These are phyloP conservation scores for Oldenlandia corymbosa DNA, from an alignment of 257 asterid genomes.

Conservation along the genomic window DNA sequence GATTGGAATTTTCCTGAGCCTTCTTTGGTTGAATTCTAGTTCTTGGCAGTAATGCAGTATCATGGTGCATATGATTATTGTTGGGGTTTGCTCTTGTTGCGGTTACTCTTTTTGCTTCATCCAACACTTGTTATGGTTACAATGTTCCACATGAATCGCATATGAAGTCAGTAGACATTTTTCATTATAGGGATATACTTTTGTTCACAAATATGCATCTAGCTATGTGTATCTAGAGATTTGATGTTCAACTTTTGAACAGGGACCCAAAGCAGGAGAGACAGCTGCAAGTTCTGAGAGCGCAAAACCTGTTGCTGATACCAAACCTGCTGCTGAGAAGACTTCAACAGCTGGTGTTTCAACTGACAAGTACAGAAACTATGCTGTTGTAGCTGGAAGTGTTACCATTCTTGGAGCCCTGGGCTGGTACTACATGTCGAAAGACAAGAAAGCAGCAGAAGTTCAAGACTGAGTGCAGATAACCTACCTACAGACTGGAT, in stretches of 20 bases:
- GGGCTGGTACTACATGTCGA: constrained; percentile 70
- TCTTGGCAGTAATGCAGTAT: no score
- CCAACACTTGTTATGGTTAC: no score
- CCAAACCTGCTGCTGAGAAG: constrained; percentile 36
- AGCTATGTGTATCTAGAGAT: no score
- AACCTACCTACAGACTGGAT: not conserved
- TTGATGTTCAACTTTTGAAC: constrained; percentile 18
- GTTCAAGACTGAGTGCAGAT: constrained; percentile 44
- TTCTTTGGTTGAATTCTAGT: no score
- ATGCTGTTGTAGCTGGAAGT: constrained; percentile 67
- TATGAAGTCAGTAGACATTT: not conserved
- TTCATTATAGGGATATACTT: not conserved
- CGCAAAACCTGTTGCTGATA: constrained; percentile 51
- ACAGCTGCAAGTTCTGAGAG: constrained; percentile 47
- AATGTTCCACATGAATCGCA: no score
- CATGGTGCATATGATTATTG: no score
- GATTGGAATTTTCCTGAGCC: no score
- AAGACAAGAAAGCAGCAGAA: constrained; percentile 52
- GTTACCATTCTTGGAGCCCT: constrained; percentile 53
- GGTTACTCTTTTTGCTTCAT: no score
- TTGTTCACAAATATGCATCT: no score
- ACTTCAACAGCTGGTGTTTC: constrained; percentile 58
- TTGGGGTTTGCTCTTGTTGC: no score
- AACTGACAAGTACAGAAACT: constrained; percentile 57
- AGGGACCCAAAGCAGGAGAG: constrained; percentile 78